Evolutionary conservation across 306 rosid genomes (phyloP), one percentile per base, ranked within the genome.

Genomic region (Astragalus membranaceus): DNA sequence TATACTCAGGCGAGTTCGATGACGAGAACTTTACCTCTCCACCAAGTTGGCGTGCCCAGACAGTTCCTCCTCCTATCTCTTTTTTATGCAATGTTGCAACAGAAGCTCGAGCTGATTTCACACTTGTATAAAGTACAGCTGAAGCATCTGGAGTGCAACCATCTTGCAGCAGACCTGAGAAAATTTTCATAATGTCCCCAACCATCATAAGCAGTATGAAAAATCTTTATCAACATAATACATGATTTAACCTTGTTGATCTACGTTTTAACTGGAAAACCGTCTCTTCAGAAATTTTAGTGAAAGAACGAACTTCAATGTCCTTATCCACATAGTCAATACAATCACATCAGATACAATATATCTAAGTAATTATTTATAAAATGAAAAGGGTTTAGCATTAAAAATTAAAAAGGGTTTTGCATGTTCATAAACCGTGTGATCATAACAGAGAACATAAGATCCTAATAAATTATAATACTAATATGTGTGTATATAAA

Each of bases 21-120:
- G 60, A 37, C 6, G 39, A 50, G 62, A 53, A 62, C 59, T 61
- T 81, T 80, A 91, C 99, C 96, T 91, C 97, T 51, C 99, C 99
- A 74, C 99, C 99, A 64, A 94, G 79, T 79, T 91, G 99, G 6
- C 95, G 96, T 10, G 95, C 99, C 99, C 99, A 94, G 59, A 91
- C 77, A 80, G 78, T 78, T 61, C 87, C 88, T 3, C 88, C 95
- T 75, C 84, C 80, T 16, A 91, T 86, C 78, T 80, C 89, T 55
- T 87, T 89, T 74, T 75, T 85, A 81, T 91, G 99, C 62, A 88
- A 70, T 56, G 2, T 47, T 64, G 91, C 80, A 72, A 94, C 96
- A 78, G 99, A 83, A 75, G 92, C 85, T 77, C 89, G 75, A 39
- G 97, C 99, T 65, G 95, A 89, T 81, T 82, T 94, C 63, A 94